Evolutionary conservation across 2,329 filamentous ascomycete genomes (phyloP), one percentile per base, ranked within the genome.

Genomic region (Endoconidiophora laricicola): DNA sequence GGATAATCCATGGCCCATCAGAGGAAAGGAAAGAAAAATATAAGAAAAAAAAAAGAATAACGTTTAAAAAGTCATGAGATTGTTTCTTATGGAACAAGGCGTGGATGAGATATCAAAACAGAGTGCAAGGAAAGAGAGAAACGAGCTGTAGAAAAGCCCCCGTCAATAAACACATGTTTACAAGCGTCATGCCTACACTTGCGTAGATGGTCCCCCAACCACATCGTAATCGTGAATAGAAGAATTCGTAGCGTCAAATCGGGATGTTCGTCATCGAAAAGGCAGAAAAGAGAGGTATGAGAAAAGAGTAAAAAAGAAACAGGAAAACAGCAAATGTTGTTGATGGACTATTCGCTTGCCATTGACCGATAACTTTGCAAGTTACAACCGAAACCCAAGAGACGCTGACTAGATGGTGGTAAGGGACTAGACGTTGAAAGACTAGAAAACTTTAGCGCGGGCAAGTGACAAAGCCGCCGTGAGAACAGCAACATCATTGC

Each of bases 311-410:
- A 54, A 54, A 55, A 53, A 52, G 53, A 55, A 56, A 54, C 44
- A 48, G 54, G 51, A 48, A 54, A 54, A 56, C 33, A 52, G 49
- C 48, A 55, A 49, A 54, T 50, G 50, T 54, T 63, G 65, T 63
- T 68, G 64, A 67, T 68, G 64, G 63, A 71, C 66, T 69, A 66
- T 71, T 74, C 71, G 72, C 71, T 72, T 67, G 72, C 65, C 63
- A 67, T 69, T 67, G 65, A 66, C 62, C 65, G 63, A 70, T 69
- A 68, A 68, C 64, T 69, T 70, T 69, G 69, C 65, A 69, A 71
- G 69, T 69, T 72, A 74, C 72, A 75, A 73, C 69, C 71, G 68
- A 72, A 68, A 68, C 66, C 68, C 64, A 65, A 65, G 57, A 50
- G 46, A 55, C 50, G 49, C 51, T 53, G 51, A 53, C 51, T 53